Evolutionary conservation across 1,284 basidiomycete genomes (phyloP).

Genomic region (Ustilago lituana): DNA sequence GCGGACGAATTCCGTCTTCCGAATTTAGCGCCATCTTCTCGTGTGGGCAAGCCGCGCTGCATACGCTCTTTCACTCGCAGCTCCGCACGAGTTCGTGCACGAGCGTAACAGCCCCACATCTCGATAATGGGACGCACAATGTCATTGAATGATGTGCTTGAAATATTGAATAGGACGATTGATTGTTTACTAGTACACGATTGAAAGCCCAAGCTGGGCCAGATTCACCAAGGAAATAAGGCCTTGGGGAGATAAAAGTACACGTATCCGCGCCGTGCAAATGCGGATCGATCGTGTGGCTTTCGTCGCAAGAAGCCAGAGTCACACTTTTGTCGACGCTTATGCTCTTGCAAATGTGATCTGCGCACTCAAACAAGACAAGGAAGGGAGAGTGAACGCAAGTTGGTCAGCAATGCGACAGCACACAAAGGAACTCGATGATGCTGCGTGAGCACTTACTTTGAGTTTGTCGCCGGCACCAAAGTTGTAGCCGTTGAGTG

Average conservation of each 20-base stretch:
- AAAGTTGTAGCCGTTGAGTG: slow-evolving; percentile 62
- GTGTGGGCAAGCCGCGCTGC: too few relatives aligned
- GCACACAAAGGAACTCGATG: too few relatives aligned
- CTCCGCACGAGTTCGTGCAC: too few relatives aligned
- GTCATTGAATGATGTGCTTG: too few relatives aligned
- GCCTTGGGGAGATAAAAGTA: slow-evolving; percentile 21
- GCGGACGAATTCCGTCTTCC: slow-evolving; percentile 1
- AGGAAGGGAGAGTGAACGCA: background rate
- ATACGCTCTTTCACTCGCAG: too few relatives aligned
- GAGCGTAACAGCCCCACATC: too few relatives aligned
- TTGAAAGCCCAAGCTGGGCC: background rate
- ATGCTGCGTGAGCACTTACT: slow-evolving; percentile 17
- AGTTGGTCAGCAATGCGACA: background rate
- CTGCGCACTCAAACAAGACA: slow-evolving; percentile 17
- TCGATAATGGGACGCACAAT: too few relatives aligned
- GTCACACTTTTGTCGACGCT: background rate
- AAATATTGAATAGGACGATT: too few relatives aligned
- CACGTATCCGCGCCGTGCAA: slow-evolving; percentile 45
- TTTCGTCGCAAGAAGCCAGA: background rate
- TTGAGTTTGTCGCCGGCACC: slow-evolving; percentile 61
- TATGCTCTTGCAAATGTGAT: slow-evolving; percentile 52
- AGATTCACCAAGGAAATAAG: background rate
- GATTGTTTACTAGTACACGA: slow-evolving; percentile 23
- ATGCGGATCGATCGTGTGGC: slow-evolving; percentile 45
- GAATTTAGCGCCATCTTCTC: background rate